Conservation (phyloP, 1,139 yeast species). For the Lodderomyces margitis region DNA sequence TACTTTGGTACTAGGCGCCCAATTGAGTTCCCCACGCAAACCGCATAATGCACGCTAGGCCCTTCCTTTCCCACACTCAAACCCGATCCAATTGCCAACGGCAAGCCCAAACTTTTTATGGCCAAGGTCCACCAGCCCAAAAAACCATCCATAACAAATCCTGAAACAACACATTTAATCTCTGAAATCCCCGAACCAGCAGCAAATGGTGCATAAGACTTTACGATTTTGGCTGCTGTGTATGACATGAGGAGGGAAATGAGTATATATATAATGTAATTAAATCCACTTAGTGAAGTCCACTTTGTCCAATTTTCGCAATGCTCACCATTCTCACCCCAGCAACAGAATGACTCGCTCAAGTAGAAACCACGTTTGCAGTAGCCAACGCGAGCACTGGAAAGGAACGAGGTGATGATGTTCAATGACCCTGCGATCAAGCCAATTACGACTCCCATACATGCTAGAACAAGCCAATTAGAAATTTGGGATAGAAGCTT, state of each 20-base stretch:
- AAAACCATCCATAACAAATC: constrained; percentile 79
- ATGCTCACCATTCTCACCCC: constrained; percentile 48
- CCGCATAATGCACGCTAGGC: constrained; percentile 84
- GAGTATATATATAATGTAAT: constrained; percentile 58
- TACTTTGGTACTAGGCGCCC: constrained; percentile 52
- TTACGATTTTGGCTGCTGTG: constrained; percentile 66
- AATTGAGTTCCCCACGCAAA: constrained; percentile 70
- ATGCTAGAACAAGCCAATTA: constrained; percentile 73
- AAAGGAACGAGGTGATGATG: constrained; percentile 82
- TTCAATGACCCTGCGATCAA: constrained; percentile 78
- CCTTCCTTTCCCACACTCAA: constrained; percentile 83
- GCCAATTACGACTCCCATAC: constrained; percentile 77
- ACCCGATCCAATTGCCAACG: constrained; percentile 83
- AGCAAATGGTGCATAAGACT: constrained; percentile 78
- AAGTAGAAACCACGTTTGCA: constrained; percentile 71
- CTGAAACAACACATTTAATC: constrained; percentile 91
- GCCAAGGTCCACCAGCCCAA: constrained; percentile 69
- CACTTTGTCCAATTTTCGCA: constrained; percentile 61
- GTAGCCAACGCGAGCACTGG: constrained; percentile 74
- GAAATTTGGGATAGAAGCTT: constrained; percentile 49
- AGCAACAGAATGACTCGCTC: constrained; percentile 78
- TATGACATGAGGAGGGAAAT: constrained; percentile 63
- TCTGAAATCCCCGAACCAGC: constrained; percentile 98
- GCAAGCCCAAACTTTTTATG: constrained; percentile 78
- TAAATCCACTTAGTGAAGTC: constrained; percentile 41